These are phyloP conservation scores for Boechera stricta DNA, from an alignment of 345 rosid genomes.

Conservation along the genomic window DNA sequence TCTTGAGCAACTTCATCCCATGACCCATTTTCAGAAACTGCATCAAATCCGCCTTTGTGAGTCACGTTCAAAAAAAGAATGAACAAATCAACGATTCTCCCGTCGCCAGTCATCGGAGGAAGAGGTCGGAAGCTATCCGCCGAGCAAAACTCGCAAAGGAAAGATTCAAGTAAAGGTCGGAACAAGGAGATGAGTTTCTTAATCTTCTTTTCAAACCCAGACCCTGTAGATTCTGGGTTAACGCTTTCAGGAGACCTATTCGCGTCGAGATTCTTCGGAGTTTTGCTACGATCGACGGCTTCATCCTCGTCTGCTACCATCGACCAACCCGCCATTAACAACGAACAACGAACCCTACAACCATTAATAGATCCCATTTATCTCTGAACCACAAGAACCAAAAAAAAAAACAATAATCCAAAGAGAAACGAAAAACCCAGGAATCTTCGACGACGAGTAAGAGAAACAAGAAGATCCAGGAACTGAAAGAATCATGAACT, in stretches of 20 bases:
- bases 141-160: constrained; percentile 45
- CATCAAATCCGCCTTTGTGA: constrained; percentile 54
- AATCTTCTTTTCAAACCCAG: constrained; percentile 24
- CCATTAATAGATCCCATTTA: constrained; percentile 40
- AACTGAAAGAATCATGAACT: constrained; percentile 9
- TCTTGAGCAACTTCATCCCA: constrained; percentile 65
- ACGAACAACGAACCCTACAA: constrained; percentile 48
- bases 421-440: constrained; percentile 18
- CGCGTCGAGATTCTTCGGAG: constrained; percentile 31
- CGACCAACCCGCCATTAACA: constrained; percentile 60
- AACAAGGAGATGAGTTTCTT: constrained; percentile 43
- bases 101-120: constrained; percentile 68
- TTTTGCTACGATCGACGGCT: constrained; percentile 37
- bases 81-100: constrained; percentile 56
- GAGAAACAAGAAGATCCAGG: constrained; percentile 11
- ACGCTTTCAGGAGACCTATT: background rate
- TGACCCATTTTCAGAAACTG: constrained; percentile 49
- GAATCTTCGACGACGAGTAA: background rate
- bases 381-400: background rate
- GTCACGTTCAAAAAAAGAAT: constrained; percentile 57
- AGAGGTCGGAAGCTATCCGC: constrained; percentile 38
- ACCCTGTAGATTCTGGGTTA: constrained; percentile 23
- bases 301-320: constrained; percentile 43
- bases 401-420: background rate
- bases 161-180: constrained; percentile 38